Evolutionary conservation across 805 yeast genomes (phyloP).

Genomic region (Priceomyces haplophilus): DNA sequence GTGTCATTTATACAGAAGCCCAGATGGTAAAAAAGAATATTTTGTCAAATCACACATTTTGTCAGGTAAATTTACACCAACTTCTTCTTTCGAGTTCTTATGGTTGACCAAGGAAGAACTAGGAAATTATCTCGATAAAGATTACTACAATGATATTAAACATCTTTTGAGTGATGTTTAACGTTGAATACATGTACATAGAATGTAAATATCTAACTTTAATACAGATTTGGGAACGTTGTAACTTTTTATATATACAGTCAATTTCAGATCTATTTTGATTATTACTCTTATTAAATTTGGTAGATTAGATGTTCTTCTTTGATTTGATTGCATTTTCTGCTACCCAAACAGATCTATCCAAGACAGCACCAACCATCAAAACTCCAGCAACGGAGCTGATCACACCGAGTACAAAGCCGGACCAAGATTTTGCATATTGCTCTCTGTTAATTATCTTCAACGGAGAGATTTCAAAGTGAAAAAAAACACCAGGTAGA

Average conservation of each 20-base stretch:
- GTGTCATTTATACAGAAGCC: slow-evolving; percentile 59
- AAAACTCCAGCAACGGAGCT: slow-evolving; percentile 91
- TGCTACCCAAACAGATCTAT: slow-evolving; percentile 85
- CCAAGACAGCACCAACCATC: slow-evolving; percentile 87
- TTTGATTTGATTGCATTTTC: slow-evolving; percentile 70
- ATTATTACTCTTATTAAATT: not conserved
- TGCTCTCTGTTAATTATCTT: slow-evolving; percentile 84
- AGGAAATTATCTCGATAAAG: slow-evolving; percentile 44
- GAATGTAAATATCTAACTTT: slow-evolving; percentile 8
- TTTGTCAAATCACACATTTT: slow-evolving; percentile 83
- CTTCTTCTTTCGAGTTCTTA: slow-evolving; percentile 49
- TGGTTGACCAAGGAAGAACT: slow-evolving; percentile 89
- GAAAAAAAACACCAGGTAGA: slow-evolving; percentile 81
- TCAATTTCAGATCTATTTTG: not conserved
- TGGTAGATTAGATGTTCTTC: slow-evolving; percentile 43
- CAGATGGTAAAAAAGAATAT: slow-evolving; percentile 49
- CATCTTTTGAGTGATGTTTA: slow-evolving; percentile 46
- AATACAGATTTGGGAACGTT: not conserved
- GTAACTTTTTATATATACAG: not conserved
- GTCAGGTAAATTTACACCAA: slow-evolving; percentile 68
- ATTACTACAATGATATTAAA: slow-evolving; percentile 55
- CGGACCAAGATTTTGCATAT: slow-evolving; percentile 73
- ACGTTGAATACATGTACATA: slow-evolving; percentile 14
- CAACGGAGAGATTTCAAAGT: slow-evolving; percentile 90
- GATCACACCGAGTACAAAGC: slow-evolving; percentile 76